Evolutionary conservation across 2,329 filamentous ascomycete species (phyloP), one percentile per base, ranked within the genome.

Genomic region (Aspergillus niger): DNA sequence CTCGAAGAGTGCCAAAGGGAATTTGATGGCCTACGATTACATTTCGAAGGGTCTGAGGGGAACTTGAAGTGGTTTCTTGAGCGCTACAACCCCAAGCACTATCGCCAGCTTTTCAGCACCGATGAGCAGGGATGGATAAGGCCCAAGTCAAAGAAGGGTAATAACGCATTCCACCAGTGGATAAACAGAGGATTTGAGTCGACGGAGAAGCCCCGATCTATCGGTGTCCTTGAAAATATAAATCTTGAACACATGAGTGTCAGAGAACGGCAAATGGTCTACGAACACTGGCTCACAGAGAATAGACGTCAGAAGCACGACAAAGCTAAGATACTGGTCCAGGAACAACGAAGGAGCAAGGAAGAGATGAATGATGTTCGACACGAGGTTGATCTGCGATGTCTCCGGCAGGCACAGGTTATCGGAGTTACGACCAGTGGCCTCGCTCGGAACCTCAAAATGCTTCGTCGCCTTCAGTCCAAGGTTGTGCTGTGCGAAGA

Each of bases 361-460:
- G 22, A 30, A 3, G 57, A 60, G 11, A 62, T 58, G 15, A 59
- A 67, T 38, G 64, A 57, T 10, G 59, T 72, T 13, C 62, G 63
- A 17, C 62, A 69, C 39, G 72, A 76, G 44, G 38, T 68, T 5
- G 64, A 71, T 49, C 57, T 72, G 24, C 68, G 73, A 6, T 71
- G 66, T 54, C 65, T 77, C 7, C 43, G 63, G 3, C 65, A 72
- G 20, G 82, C 82, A 0, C 73, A 83, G 54, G 74, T 85, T 5
- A 82, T 86, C 44, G 84, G 84, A 0, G 67, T 85, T 3, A 86
- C 83, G 0, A 85, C 84, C 0, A 79, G 77, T 1, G 84, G 83
- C 0, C 67, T 86, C 0, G 83, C 84, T 3, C 70, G 72, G 22
- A 76, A 77, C 8, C 74, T 85, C 2, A 69, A 77, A 0, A 62